These are phyloP conservation scores for Penicillium nucicola DNA, from an alignment of 495 filamentous ascomycete species.

Conservation along the genomic window DNA sequence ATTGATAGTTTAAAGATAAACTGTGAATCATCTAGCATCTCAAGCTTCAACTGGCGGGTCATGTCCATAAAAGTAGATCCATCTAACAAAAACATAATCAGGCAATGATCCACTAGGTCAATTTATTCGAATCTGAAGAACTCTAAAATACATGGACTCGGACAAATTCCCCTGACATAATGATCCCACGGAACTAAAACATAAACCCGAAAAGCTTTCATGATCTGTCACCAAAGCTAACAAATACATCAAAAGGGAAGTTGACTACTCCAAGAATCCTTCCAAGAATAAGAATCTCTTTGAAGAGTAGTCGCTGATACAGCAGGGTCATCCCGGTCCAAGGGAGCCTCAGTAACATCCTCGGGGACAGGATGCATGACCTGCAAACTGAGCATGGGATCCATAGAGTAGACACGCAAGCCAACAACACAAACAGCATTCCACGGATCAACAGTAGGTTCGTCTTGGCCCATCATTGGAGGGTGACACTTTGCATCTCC, in stretches of 20 bases:
- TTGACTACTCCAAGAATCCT: conserved; percentile 13
- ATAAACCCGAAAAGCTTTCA: no score
- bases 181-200: no score
- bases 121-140: no score
- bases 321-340: conserved; percentile 55
- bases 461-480: not conserved
- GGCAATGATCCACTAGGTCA: no score
- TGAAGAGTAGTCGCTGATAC: conserved; percentile 30
- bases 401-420: conserved; percentile 67
- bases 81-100: no score
- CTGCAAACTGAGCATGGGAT: conserved; percentile 50
- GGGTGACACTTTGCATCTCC: conserved; percentile 8
- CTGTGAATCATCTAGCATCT: no score
- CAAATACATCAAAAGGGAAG: not conserved
- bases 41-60: no score
- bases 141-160: no score
- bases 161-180: no score
- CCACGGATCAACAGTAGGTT: conserved; percentile 59
- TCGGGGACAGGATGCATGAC: conserved; percentile 52
- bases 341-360: conserved; percentile 43
- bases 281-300: conserved; percentile 14
- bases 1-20: no score
- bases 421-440: conserved; percentile 83
- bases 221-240: no score
- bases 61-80: no score